phyloP scores from a whole-genome alignment of 2,329 filamentous ascomycete genomes.

The Exophiala sp. region DNA sequence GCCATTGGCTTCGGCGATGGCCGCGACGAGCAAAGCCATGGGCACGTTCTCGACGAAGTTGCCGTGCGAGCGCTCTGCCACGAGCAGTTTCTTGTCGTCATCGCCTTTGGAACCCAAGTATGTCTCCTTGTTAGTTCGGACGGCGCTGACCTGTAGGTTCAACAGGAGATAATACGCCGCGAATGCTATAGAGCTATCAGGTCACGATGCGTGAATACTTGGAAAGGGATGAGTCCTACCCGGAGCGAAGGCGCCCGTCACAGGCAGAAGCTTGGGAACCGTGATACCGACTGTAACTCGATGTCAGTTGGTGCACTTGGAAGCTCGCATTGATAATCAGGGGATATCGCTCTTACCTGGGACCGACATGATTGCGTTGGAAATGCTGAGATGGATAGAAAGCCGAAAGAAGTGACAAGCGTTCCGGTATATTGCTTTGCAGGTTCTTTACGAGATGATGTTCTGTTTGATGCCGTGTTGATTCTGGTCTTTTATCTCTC shows the following conservation, averaged over 20 bases:
- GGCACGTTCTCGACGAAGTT: constrained; percentile 48
- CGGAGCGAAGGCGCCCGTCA: constrained; percentile 24
- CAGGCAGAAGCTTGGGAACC: constrained; percentile 30
- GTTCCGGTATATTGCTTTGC: too few relatives aligned
- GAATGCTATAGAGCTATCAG: constrained; percentile 42
- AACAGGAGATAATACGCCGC: constrained; percentile 42
- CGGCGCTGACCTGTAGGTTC: constrained; percentile 37
- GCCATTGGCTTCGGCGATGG: constrained; percentile 46
- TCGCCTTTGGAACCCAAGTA: constrained; percentile 26
- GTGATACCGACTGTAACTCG: constrained; percentile 24
- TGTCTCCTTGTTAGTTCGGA: constrained; percentile 35
- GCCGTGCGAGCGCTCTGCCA: constrained; percentile 36
- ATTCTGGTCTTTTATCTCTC: too few relatives aligned
- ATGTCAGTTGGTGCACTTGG: constrained; percentile 1
- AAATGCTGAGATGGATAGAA: too few relatives aligned
- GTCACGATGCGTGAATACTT: constrained; percentile 26
- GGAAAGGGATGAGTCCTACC: constrained; percentile 1
- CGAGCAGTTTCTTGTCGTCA: constrained; percentile 30
- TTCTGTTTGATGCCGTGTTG: too few relatives aligned
- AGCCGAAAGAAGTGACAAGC: too few relatives aligned
- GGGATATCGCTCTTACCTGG: constrained; percentile 9
- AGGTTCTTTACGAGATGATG: too few relatives aligned
- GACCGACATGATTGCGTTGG: constrained; percentile 10
- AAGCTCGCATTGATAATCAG: not conserved
- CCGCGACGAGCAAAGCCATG: constrained; percentile 36